A percentile compares a stretch with the other conserved stretches of the same genome.
Conservation (phyloP, 129 eudicot species). For the Lactuca sativa region DNA sequence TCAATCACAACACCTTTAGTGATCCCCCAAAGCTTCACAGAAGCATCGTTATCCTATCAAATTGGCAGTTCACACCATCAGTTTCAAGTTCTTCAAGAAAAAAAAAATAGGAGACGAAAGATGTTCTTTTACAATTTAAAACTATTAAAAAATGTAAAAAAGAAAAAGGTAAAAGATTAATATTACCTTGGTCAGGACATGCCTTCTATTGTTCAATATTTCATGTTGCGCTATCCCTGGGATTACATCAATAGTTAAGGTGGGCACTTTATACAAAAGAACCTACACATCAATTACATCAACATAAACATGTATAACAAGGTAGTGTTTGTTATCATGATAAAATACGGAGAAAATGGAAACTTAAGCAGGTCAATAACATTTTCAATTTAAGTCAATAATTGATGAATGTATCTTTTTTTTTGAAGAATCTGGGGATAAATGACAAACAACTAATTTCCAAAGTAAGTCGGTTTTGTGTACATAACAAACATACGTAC, state of each 20-base stretch:
- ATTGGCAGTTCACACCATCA: conserved; percentile 20
- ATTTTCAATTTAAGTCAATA: too few relatives aligned
- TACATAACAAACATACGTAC: too few relatives aligned
- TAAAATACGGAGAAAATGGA: too few relatives aligned
- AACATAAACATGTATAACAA: too few relatives aligned
- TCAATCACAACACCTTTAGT: conserved; percentile 75
- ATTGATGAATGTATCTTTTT: too few relatives aligned
- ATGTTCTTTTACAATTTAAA: too few relatives aligned
- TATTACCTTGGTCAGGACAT: conserved; percentile 83
- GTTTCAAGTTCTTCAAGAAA: conserved; percentile 16
- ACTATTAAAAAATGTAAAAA: conserved; percentile 4
- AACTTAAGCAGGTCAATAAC: too few relatives aligned
- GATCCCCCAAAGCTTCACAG: conserved; percentile 90
- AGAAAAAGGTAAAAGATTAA: conserved; percentile 4
- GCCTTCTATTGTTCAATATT: conserved; percentile 84
- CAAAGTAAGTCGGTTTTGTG: too few relatives aligned
- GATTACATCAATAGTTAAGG: conserved; percentile 64
- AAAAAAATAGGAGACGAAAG: not conserved
- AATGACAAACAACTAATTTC: too few relatives aligned
- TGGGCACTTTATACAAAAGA: conserved; percentile 67
- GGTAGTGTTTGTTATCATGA: too few relatives aligned
- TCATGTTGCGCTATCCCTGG: conserved; percentile 93
- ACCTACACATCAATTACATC: conserved; percentile 42
- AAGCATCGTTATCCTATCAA: conserved; percentile 80
- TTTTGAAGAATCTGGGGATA: too few relatives aligned